Evolutionary conservation across 2,329 filamentous ascomycete genomes (phyloP).

Genomic region (Fusarium udum): DNA sequence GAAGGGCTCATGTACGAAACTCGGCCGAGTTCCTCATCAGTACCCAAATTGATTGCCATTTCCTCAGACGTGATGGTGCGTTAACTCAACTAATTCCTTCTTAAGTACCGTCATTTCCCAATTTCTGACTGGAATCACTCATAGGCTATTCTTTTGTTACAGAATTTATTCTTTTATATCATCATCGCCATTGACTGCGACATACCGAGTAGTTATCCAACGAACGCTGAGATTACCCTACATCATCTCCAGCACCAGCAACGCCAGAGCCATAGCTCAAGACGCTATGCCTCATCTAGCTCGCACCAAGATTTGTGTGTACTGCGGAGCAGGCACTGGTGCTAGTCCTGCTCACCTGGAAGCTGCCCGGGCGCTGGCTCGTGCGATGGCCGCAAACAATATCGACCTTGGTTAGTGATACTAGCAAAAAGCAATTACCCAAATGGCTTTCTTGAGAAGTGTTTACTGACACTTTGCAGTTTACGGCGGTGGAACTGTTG

Average conservation of each 20-base stretch:
- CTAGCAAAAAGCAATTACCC: fast-evolving
- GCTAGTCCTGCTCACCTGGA: conserved; percentile 78
- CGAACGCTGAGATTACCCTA: fast-evolving
- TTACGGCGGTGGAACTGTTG: conserved; percentile 93
- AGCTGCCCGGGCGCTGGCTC: conserved; percentile 79
- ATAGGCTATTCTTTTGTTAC: fast-evolving
- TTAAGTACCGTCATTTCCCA: background rate
- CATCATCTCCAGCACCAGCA: conserved; percentile 40
- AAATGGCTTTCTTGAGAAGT: background rate
- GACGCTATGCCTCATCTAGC: conserved; percentile 40
- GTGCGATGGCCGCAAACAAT: conserved; percentile 76
- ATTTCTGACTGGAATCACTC: background rate
- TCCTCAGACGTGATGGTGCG: fast-evolving
- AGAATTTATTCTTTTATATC: fast-evolving
- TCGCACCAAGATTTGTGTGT: conserved; percentile 83
- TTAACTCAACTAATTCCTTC: background rate
- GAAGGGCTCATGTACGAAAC: fast-evolving
- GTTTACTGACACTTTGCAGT: conserved; percentile 58
- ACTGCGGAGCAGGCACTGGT: conserved; percentile 86
- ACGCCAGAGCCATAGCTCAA: conserved; percentile 15
- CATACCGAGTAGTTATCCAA: too few relatives aligned
- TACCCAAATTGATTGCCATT: too few relatives aligned
- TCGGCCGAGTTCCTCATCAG: background rate
- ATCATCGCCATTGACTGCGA: background rate
- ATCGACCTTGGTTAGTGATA: conserved; percentile 67